Evolutionary conservation across 331 rosid genomes (phyloP).

Genomic region (Malus hybrid): DNA sequence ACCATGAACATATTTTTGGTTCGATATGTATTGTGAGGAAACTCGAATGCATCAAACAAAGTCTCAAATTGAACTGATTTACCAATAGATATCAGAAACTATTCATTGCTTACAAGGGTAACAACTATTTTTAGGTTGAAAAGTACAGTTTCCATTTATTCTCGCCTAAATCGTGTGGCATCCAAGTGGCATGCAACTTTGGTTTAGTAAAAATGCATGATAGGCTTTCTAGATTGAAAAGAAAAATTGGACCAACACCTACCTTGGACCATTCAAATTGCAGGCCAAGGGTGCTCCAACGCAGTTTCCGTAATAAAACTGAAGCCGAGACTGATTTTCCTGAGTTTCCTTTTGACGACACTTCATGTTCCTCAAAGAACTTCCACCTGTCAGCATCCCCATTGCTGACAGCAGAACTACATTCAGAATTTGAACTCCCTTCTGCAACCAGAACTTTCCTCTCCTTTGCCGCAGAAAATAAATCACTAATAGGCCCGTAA

Average conservation of each 20-base stretch:
- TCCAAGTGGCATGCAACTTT: background rate
- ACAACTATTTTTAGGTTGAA: background rate
- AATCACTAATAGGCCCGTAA: slow-evolving; percentile 41
- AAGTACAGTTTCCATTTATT: background rate
- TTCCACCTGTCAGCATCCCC: slow-evolving; percentile 35
- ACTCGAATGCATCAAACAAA: background rate
- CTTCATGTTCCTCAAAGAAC: slow-evolving; percentile 33
- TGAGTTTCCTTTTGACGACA: slow-evolving; percentile 20
- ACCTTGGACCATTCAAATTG: slow-evolving; percentile 97
- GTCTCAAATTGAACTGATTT: background rate
- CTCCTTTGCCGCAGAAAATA: slow-evolving; percentile 54
- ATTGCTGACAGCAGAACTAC: slow-evolving; percentile 17
- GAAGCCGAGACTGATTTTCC: slow-evolving; percentile 56
- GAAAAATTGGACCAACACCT: background rate
- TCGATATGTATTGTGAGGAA: background rate
- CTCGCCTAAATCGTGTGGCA: background rate
- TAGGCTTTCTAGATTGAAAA: no score
- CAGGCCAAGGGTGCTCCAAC: slow-evolving; percentile 96
- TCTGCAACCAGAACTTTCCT: slow-evolving; percentile 43
- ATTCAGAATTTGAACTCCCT: slow-evolving; percentile 19
- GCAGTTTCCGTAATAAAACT: slow-evolving; percentile 58
- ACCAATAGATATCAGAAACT: background rate
- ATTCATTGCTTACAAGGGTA: background rate
- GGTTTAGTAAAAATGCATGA: background rate
- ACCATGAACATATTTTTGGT: background rate